Base-by-base conservation (phyloP, 768 basidiomycete genomes). In the Chalciporus pseudorubinellus region DNA sequence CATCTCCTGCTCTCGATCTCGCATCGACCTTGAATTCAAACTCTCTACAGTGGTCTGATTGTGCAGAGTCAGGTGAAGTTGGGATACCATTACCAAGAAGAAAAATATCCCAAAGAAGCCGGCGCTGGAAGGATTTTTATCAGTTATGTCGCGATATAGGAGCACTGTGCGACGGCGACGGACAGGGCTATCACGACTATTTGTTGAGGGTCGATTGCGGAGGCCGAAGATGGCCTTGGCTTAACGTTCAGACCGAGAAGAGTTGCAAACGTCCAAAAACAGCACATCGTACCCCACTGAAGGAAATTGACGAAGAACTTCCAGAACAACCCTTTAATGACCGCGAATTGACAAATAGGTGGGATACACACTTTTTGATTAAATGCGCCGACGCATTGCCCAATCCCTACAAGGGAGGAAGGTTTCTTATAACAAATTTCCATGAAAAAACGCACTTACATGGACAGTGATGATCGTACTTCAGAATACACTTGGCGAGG, bases 401-500 rank as follows among this genome's bases (percentile, higher is more conserved):
- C 94, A 46, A 98, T 85, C 94, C 93, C 89, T 83, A 24, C 51
- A 36, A 53, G 6, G 38, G 39, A 43, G 10, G 12, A 20, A 28
- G 20, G 50, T 10, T 48, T 34, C 20, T 44, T 22, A 38, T 12
- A 22, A 40, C 46, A 18, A 8, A 33, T 22, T 14, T 36, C 29
- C 29, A 49, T 42, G 13, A 38, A 47, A 50, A 22, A 34, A 39
- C 21, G 18, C 6, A 73, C 84, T 57, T 66, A 89, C 89, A 93
- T 44, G 91, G 91, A 70, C 91, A 94, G 62, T 94, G 92, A 69
- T 94, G 91, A 62, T 94, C 91, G 58, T 85, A 93, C 65, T 82
- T 86, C 42, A 94, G 65, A 6, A 93, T 75, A 61, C 92, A 93
- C 87, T 92, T 56, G 14, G 31, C 26, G 16, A 22, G 26, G 19